Evolutionary conservation across 2,329 filamentous ascomycete species (phyloP), one percentile per base, ranked within the genome.

Genomic region (Botryosphaeria dothidea): DNA sequence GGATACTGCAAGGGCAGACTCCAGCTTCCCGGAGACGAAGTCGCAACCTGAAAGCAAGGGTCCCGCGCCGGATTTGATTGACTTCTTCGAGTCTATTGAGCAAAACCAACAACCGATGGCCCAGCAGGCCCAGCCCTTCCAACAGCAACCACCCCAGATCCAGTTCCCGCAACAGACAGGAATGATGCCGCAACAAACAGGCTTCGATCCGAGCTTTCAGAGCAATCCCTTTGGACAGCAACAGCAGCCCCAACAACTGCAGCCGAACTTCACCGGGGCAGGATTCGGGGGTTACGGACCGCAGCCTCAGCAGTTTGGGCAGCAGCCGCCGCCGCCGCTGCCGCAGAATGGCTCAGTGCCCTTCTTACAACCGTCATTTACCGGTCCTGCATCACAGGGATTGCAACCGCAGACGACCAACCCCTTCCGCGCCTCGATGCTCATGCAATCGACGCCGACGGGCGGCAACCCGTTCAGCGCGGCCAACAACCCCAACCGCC

Each of bases 61-160:
- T 1, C 88, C 89, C 29, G 88, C 86, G 70, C 88, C 89, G 29
- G 91, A 96, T 81, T 83, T 96, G 67, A 98, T 96, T 74, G 95
- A 94, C 81, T 97, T 96, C 79, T 66, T 97, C 76, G 94, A 90
- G 73, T 93, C 92, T 5, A 97, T 96, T 72, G 93, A 97, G 73
- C 88, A 92, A 74, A 93, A 93, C 68, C 92, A 95, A 75, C 91
- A 91, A 60, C 83, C 89, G 1, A 77, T 79, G 74, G 75, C 73
- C 34, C 77, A 78, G 52, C 69, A 72, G 41, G 67, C 71, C 36
- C 69, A 69, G 19, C 71, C 71, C 45, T 72, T 69, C 36, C 62
- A 67, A 36, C 62, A 68, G 19, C 66, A 57, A 62, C 74, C n/a
- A n/a, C n/a, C 74, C 41, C 71, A 70, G 46, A 75, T 73, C 58